Percentiles rank a stretch among this genome's conserved stretches.
Evolutionary conservation across 78 protist genomes (phyloP).

Genomic region (Planoprotostelium fungivorum): DNA sequence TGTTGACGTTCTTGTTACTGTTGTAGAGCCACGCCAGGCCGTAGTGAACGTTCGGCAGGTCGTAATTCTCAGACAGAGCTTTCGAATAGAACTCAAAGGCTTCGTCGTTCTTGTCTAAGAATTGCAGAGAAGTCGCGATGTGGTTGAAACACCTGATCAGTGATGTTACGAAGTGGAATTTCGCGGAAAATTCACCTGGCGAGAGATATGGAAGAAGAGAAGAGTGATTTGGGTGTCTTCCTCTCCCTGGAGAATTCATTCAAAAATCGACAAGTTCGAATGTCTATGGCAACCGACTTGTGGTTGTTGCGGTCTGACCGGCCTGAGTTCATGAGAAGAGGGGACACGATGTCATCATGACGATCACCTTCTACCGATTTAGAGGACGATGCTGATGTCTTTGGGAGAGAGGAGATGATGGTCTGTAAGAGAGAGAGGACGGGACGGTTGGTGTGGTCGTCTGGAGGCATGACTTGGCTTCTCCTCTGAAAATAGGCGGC

Average conservation of each 20-base stretch:
- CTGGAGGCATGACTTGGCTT: not conserved
- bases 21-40: constrained; percentile 1
- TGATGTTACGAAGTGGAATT: not conserved
- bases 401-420: not conserved
- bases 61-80: not conserved
- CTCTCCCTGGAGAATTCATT: not conserved
- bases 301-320: not conserved
- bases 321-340: not conserved
- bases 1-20: not conserved
- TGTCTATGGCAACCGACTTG: not conserved
- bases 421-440: not conserved
- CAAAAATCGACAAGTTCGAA: not conserved
- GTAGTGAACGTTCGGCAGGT: not conserved
- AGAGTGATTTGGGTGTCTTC: not conserved
- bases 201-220: not conserved
- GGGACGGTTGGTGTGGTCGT: not conserved
- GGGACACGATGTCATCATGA: not conserved
- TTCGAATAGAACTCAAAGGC: not conserved
- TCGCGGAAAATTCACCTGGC: not conserved
- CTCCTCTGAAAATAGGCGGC: not conserved
- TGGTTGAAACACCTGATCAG: not conserved
- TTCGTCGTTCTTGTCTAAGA: not conserved
- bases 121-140: not conserved
- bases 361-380: not conserved
- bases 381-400: too few species aligned